Evolutionary conservation across 495 filamentous ascomycete genomes (phyloP), one percentile per base, ranked within the genome.

Genomic region (Thozetella sp.): DNA sequence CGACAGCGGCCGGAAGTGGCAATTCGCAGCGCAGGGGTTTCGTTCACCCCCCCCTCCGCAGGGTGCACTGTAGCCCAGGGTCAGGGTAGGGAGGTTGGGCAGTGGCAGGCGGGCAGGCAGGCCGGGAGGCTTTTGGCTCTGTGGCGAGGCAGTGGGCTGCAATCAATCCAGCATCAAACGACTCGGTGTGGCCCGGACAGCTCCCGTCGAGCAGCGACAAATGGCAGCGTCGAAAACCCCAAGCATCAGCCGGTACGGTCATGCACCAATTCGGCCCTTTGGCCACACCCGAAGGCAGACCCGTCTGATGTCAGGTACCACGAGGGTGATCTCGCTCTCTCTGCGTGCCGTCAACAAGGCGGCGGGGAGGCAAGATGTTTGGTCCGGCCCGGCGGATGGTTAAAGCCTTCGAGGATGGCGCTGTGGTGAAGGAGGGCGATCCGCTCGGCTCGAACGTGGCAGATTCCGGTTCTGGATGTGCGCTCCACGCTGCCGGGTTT

Each of bases 251-350:
- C 30, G 9, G 17, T 6, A 17, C 30, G 9, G 6, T 48, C n/a
- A 48, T 48, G 43, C 43, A 48, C 20, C 43, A 4, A 48, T 10
- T 48, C 43, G 43, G 43, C 9, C 43, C 43, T 48, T 48, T 48
- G 10, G n/a, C 6, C 43, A 48, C 43, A 20, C 43, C 6, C 4
- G 43, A 48, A 4, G 9, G 20, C 43, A n/a, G 43, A 13, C 12
- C n/a, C n/a, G 43, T 48, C n/a, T 48, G n/a, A 48, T 48, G 43
- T 48, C 43, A 3, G 43, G 43, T 48, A n/a, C 43, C 43, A 48
- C 43, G n/a, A 3, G 43, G 6, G 20, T 10, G n/a, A 48, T 13
- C 9, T 48, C 30, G 6, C 11, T n/a, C 10, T 48, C 43, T n/a
- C 43, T n/a, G n/a, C n/a, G n/a, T n/a, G 30, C 15, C 30, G 30